These are phyloP conservation scores for Hortaea sp. DNA, from an alignment of 2,329 filamentous ascomycete species.

Conservation along the genomic window DNA sequence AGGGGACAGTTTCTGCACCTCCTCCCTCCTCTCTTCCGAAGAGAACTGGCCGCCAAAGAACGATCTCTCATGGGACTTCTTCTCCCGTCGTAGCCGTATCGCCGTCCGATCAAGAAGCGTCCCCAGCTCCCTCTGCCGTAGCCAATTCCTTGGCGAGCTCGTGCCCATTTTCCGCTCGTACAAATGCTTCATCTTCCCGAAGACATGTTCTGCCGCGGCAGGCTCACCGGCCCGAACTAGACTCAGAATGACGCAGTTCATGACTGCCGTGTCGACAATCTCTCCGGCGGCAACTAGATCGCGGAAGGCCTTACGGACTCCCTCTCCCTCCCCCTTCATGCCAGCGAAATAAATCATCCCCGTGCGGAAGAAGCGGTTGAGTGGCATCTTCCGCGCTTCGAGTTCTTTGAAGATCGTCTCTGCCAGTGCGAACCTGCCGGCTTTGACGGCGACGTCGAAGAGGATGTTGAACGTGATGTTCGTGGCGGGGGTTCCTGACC, in stretches of 20 bases:
- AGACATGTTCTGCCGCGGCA: conserved; percentile 66
- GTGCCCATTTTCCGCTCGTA: conserved; percentile 31
- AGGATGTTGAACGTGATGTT: conserved; percentile 87
- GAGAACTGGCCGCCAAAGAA: conserved; percentile 22
- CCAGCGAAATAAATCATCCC: conserved; percentile 79
- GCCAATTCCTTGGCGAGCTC: conserved; percentile 24
- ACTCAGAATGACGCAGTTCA: conserved; percentile 78
- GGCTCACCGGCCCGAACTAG: conserved; percentile 69
- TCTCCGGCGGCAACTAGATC: conserved; percentile 78
- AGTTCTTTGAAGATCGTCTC: conserved; percentile 82
- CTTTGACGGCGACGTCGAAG: conserved; percentile 78
- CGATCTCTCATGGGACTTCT: conserved; percentile 36
- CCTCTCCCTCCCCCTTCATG: conserved; percentile 60
- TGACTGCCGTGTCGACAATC: conserved; percentile 73
- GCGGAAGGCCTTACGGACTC: conserved; percentile 65
- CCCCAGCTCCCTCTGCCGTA: conserved; percentile 33
- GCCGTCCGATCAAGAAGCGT: conserved; percentile 38
- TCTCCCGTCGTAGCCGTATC: conserved; percentile 35
- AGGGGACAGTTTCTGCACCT: conserved; percentile 55
- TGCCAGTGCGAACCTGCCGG: conserved; percentile 71
- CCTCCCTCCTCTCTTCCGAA: conserved; percentile 23
- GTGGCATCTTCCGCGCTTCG: conserved; percentile 53
- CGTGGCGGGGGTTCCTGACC: conserved; percentile 55
- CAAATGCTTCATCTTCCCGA: conserved; percentile 68
- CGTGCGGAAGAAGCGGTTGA: conserved; percentile 72